These are phyloP conservation scores for Metrosideros polymorpha DNA, from an alignment of 441 rosid genomes.

Conservation along the genomic window DNA sequence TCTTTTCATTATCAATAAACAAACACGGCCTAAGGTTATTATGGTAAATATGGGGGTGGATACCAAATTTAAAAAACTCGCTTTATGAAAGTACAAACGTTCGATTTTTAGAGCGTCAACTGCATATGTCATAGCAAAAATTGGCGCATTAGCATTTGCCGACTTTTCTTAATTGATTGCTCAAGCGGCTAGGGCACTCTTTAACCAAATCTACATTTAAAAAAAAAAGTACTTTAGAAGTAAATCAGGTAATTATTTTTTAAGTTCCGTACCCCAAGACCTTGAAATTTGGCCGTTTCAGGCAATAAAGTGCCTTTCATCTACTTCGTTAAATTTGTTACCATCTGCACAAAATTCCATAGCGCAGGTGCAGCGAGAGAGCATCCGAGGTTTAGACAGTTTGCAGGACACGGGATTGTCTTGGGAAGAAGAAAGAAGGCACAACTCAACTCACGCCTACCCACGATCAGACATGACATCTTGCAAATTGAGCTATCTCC, in stretches of 20 bases:
- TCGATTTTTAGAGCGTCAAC: too few relatives aligned
- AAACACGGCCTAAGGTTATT: too few relatives aligned
- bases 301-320: background rate
- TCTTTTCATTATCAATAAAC: too few relatives aligned
- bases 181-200: background rate
- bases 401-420: background rate
- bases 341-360: background rate
- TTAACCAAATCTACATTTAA: background rate
- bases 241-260: background rate
- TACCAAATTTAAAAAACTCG: too few relatives aligned
- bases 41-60: too few relatives aligned
- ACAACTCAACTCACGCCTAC: background rate
- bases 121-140: background rate
- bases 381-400: background rate
- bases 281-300: background rate
- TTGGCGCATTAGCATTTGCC: background rate
- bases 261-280: background rate
- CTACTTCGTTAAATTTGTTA: background rate
- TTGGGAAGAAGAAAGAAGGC: background rate
- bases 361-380: background rate
- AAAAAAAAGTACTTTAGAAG: background rate
- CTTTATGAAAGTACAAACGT: too few relatives aligned
- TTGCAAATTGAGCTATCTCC: background rate
- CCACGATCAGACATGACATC: background rate
- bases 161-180: background rate